Conservation (phyloP, 1,139 yeast genomes). For the Zygotorulaspora mrakii region DNA sequence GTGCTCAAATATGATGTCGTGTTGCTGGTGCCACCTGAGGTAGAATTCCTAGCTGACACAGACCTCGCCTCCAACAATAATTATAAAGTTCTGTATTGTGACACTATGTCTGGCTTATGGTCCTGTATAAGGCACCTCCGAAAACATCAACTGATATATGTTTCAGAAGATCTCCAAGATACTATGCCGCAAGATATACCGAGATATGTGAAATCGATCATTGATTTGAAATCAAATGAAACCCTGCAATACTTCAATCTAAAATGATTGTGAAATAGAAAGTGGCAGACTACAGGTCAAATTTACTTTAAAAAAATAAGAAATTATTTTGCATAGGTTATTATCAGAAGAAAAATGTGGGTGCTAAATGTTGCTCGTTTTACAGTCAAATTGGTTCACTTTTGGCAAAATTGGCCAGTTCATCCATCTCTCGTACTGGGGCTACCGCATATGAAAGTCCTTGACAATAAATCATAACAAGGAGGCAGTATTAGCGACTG, state of each 20-base stretch:
- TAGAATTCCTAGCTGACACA: conserved; percentile 9
- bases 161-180: conserved; percentile 32
- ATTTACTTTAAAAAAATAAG: too few species aligned
- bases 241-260: not conserved
- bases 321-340: too few species aligned
- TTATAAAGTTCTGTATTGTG: conserved; percentile 40
- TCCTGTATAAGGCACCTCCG: conserved; percentile 43
- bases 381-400: too few species aligned
- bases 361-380: too few species aligned
- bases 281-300: too few species aligned
- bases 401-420: too few species aligned
- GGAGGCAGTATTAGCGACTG: too few species aligned
- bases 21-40: conserved; percentile 25
- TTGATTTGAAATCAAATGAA: conserved; percentile 15
- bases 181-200: conserved; percentile 34
- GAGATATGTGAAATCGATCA: conserved; percentile 31
- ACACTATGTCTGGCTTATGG: conserved; percentile 41
- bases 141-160: conserved; percentile 37
- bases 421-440: too few species aligned
- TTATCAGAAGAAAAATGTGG: too few species aligned
- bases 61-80: conserved; percentile 9
- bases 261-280: too few species aligned
- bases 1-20: conserved; percentile 25
- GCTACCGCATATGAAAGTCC: too few species aligned
- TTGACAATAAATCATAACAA: too few species aligned